phyloP scores from a whole-genome alignment of 176 grass and related monocot genomes.

The Puccinellia tenuiflora region DNA sequence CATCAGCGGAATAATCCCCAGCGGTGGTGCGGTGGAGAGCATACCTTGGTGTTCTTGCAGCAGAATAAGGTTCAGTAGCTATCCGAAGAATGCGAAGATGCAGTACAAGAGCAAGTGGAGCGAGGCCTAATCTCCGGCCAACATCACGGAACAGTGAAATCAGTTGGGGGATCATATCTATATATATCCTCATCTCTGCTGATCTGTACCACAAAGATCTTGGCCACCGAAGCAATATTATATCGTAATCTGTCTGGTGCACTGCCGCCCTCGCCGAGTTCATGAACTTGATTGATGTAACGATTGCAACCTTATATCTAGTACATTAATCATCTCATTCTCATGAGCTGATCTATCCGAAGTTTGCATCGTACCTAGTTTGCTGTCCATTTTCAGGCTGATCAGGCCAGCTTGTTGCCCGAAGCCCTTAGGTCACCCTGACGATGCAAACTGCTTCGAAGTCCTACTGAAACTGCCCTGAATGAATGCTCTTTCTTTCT shows the following conservation, averaged over 20 bases:
- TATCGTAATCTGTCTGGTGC: conserved; percentile 15
- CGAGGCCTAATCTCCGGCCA: neutral
- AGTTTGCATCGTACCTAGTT: neutral
- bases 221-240: neutral
- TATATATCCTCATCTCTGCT: neutral
- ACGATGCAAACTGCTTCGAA: neutral
- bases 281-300: neutral
- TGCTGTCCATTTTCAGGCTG: neutral
- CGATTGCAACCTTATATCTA: conserved; percentile 11
- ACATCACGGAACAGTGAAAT: neutral
- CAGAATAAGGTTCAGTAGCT: neutral
- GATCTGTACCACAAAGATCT: conserved; percentile 19
- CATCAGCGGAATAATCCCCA: neutral
- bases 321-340: neutral
- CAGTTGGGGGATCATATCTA: neutral
- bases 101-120: neutral
- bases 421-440: neutral
- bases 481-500: neutral
- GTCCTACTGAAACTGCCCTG: neutral
- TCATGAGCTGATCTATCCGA: neutral
- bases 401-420: neutral
- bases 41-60: neutral
- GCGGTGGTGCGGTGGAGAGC: neutral
- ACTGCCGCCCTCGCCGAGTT: neutral
- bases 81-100: neutral